Conservation (phyloP, 2,329 filamentous ascomycete species). For the Fusarium pseudonygamai region DNA sequence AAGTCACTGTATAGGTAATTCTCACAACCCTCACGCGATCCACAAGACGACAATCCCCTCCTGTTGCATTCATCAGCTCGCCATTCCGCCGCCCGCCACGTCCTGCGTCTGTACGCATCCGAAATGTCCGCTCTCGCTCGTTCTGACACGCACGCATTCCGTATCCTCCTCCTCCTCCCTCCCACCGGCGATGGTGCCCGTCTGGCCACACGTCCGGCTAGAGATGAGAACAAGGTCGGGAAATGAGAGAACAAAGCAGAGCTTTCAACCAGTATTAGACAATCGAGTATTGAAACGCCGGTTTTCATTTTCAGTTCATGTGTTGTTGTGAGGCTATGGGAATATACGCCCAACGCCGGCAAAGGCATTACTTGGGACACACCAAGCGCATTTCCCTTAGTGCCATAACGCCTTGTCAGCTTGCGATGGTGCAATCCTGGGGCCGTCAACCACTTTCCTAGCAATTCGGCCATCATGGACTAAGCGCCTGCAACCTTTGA, state of each 20-base stretch:
- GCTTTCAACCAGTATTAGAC: background rate
- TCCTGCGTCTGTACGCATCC: conserved; percentile 28
- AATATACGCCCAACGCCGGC: conserved; percentile 8
- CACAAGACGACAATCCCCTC: conserved; percentile 42
- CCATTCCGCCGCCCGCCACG: conserved; percentile 38
- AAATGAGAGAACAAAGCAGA: conserved; percentile 3
- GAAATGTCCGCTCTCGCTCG: conserved; percentile 10
- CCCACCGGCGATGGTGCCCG: background rate
- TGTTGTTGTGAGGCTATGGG: conserved; percentile 1
- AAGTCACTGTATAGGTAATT: conserved; percentile 42
- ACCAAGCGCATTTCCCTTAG: conserved; percentile 26
- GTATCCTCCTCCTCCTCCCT: conserved; percentile 20
- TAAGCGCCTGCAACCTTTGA: background rate
- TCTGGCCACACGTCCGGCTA: conserved; percentile 3
- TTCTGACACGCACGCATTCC: conserved; percentile 15
- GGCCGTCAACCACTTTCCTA: conserved; percentile 35
- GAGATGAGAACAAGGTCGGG: background rate
- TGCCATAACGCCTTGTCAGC: conserved; percentile 45
- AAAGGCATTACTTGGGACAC: conserved; percentile 25
- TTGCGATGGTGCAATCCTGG: conserved; percentile 43
- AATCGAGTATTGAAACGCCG: background rate
- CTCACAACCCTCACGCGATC: conserved; percentile 38
- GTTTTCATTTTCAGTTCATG: background rate
- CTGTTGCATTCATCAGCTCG: conserved; percentile 36
- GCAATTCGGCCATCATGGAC: conserved; percentile 14